A percentile compares a stretch with the other conserved stretches of the same genome.
Evolutionary conservation across 148 eudicot genomes (phyloP).

Genomic region (Pharnaceum exiguum): DNA sequence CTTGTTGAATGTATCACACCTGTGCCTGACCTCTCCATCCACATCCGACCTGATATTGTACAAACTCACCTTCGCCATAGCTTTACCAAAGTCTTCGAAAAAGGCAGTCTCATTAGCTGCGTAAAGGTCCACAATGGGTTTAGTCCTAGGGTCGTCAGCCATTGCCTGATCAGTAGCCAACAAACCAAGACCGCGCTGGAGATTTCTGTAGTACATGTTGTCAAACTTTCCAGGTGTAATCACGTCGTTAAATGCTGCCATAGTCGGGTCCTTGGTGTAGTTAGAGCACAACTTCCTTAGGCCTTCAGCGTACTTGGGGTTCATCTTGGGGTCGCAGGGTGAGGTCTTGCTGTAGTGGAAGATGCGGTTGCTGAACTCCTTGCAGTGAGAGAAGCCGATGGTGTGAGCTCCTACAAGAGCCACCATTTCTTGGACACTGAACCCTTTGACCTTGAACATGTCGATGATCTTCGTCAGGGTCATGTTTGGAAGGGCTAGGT

Average conservation of each 20-base stretch:
- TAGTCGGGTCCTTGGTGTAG: conserved; percentile 40
- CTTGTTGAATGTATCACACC: conserved; percentile 52
- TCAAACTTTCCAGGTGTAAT: conserved; percentile 75
- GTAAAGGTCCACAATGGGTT: conserved; percentile 50
- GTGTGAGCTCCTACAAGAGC: conserved; percentile 71
- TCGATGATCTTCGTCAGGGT: conserved; percentile 40
- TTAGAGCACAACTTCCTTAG: conserved; percentile 50
- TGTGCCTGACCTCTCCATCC: conserved; percentile 52
- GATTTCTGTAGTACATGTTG: conserved; percentile 55
- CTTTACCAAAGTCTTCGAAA: conserved; percentile 46
- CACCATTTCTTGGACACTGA: conserved; percentile 59
- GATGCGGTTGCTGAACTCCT: conserved; percentile 58
- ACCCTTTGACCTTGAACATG: conserved; percentile 43
- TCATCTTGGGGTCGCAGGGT: conserved; percentile 39
- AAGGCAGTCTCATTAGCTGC: conserved; percentile 52
- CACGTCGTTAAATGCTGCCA: conserved; percentile 67
- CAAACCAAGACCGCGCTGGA: conserved; percentile 57
- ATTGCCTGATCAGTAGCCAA: conserved; percentile 53
- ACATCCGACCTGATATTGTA: conserved; percentile 38
- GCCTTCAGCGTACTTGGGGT: conserved; percentile 47
- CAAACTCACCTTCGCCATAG: conserved; percentile 51
- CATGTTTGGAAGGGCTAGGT: conserved; percentile 61
- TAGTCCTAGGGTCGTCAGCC: conserved; percentile 44
- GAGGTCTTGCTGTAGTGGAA: conserved; percentile 38
- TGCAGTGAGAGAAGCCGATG: conserved; percentile 76